Conservation (phyloP, 2,329 filamentous ascomycete genomes). For the Colletotrichum theobromicola region DNA sequence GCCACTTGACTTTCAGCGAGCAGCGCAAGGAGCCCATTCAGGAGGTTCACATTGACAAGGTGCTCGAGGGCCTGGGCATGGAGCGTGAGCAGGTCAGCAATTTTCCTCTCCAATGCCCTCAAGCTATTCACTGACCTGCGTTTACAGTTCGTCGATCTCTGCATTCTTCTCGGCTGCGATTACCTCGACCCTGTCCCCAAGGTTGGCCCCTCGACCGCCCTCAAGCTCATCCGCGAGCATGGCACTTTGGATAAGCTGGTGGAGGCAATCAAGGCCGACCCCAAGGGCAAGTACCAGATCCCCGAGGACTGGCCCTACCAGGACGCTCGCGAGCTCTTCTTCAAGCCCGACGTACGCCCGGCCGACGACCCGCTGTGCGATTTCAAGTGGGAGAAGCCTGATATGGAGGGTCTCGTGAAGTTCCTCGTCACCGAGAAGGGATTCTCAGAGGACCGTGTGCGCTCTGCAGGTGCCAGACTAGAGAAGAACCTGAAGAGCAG, state of each 20-base stretch:
- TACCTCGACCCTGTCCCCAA: conserved; percentile 97
- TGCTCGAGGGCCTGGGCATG: conserved; percentile 87
- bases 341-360: conserved; percentile 84
- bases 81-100: conserved; percentile 76
- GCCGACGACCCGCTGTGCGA: conserved; percentile 89
- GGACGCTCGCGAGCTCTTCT: conserved; percentile 90
- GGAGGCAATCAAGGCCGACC: conserved; percentile 76
- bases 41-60: conserved; percentile 88
- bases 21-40: conserved; percentile 97
- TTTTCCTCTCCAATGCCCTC: background rate
- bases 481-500: conserved; percentile 90
- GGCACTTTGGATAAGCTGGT: conserved; percentile 87
- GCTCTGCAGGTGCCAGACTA: conserved; percentile 76
- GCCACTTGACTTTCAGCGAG: conserved; percentile 96
- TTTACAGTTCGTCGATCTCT: conserved; percentile 87
- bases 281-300: conserved; percentile 80
- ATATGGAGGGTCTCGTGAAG: conserved; percentile 86
- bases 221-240: conserved; percentile 94
- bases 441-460: conserved; percentile 93
- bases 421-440: conserved; percentile 94
- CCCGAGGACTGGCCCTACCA: conserved; percentile 97
- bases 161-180: conserved; percentile 96
- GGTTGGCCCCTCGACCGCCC: conserved; percentile 86
- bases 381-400: conserved; percentile 97
- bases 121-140: background rate